Conservation (phyloP, 148 eudicot genomes). For the Nepenthes gracilis region DNA sequence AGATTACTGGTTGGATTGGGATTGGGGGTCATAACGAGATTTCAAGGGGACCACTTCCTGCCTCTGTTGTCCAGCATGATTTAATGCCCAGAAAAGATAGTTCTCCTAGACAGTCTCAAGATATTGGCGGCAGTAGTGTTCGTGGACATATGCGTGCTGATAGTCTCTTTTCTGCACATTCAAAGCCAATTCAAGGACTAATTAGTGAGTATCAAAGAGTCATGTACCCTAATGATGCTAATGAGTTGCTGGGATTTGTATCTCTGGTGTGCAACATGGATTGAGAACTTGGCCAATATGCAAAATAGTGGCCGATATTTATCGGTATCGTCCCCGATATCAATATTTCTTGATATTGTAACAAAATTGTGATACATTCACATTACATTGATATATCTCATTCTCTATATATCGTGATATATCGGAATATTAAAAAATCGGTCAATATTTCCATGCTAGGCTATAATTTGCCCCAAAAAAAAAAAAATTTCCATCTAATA, state of each 20-base stretch:
- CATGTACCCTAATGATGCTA: slow-evolving; percentile 29
- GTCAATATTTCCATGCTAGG: no score
- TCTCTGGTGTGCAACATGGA: background rate
- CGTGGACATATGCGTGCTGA: slow-evolving; percentile 34
- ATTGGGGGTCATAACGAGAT: slow-evolving; percentile 25
- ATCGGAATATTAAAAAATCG: no score
- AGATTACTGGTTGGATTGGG: slow-evolving; percentile 35
- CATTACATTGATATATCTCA: no score
- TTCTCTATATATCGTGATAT: no score
- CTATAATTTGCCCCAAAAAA: no score
- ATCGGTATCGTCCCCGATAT: no score
- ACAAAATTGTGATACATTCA: no score
- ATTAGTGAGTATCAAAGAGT: slow-evolving; percentile 27
- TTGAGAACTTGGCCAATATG: no score
- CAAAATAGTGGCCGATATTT: no score
- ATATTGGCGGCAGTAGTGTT: slow-evolving; percentile 18
- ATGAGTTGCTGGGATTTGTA: slow-evolving; percentile 18
- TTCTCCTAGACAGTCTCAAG: slow-evolving; percentile 25
- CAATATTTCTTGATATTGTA: no score
- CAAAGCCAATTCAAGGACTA: slow-evolving; percentile 37
- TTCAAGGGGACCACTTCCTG: slow-evolving; percentile 23
- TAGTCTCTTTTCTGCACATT: slow-evolving; percentile 27
- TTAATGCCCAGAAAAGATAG: slow-evolving; percentile 31
- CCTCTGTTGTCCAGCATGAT: slow-evolving; percentile 24
- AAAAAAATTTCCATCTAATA: no score